These are phyloP conservation scores for Calonectria honghensis DNA, from an alignment of 2,329 filamentous ascomycete species.

Conservation along the genomic window DNA sequence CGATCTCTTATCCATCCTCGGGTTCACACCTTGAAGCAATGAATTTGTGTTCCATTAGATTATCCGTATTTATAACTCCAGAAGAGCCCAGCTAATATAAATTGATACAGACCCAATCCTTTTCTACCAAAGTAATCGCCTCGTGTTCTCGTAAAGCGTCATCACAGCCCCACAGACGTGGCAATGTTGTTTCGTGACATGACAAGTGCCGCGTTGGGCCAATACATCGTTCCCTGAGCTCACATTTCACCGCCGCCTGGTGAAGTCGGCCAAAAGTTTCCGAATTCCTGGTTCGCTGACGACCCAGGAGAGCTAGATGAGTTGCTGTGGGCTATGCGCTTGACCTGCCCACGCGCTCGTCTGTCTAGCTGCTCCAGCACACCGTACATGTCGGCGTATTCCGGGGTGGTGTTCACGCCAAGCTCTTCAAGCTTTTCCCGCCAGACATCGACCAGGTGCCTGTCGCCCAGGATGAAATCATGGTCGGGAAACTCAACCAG, in stretches of 20 bases:
- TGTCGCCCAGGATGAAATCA: conserved; percentile 15
- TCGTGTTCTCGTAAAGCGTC: conserved; percentile 17
- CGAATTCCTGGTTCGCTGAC: neutral
- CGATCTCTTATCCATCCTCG: neutral
- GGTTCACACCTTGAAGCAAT: neutral
- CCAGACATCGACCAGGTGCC: conserved; percentile 38
- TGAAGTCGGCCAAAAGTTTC: neutral
- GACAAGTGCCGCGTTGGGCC: neutral
- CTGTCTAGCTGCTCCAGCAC: conserved; percentile 43
- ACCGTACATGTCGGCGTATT: conserved; percentile 40
- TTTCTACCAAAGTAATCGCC: neutral
- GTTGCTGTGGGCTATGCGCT: conserved; percentile 18
- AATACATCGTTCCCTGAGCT: neutral
- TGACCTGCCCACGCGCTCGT: conserved; percentile 45
- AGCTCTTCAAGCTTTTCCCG: conserved; percentile 29
- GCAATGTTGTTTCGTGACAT: too few species aligned
- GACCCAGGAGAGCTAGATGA: conserved; percentile 6
- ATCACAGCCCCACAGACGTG: neutral
- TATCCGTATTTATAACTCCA: neutral
- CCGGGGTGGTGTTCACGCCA: neutral
- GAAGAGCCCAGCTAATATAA: conserved; percentile 1
- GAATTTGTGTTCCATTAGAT: conserved; percentile 8
- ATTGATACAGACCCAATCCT: conserved; percentile 13
- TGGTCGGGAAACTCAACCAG: conserved; percentile 50
- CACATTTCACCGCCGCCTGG: neutral